Evolutionary conservation across 2,329 filamentous ascomycete species (phyloP), one percentile per base, ranked within the genome.

Genomic region (Coniochaeta sp.): DNA sequence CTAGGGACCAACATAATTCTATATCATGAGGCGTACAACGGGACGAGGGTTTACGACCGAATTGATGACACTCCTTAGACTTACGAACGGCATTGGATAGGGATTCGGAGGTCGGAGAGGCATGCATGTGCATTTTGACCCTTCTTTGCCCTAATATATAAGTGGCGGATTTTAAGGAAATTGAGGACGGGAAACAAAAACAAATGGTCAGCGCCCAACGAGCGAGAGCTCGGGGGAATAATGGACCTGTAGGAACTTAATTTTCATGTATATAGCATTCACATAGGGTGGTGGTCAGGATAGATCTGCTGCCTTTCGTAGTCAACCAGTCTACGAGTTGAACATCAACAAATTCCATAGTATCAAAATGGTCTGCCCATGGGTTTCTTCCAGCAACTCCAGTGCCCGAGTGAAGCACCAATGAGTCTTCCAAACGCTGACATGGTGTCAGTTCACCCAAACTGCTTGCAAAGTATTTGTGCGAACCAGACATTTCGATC

Each of bases 11-110:
- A 17, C 22, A 57, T 57, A 19, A 57, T 38, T 22, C 16, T 57
- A 34, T 34, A 57, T 57, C 54, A 57, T 57, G 31, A 38, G 31
- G 34, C 31, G 31, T 57, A 57, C 8, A 55, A 55, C 47, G 47
- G 47, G 26, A 31, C 31, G 54, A 57, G 54, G 34, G 31, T 57
- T 57, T 22, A 57, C 54, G 54, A 38, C 54, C 54, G 54, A 34
- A 57, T 57, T n/a, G 54, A 57, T 57, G 54, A 57, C 54, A 34
- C 54, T 57, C 54, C 9, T 57, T 57, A 57, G 24, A 52, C 47
- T 52, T 52, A 31, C 3, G 5, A 52, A 17, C 22, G 24, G 47
- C 47, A 52, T 52, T 52, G 47, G 24, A 52, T 9, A 52, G 43
- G 43, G 43, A 12, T n/a, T 47, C 43, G 24, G 22, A 52, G 8